These are phyloP conservation scores for Raffaelea deltoideospora DNA, from an alignment of 2,329 filamentous ascomycete genomes.

Conservation along the genomic window DNA sequence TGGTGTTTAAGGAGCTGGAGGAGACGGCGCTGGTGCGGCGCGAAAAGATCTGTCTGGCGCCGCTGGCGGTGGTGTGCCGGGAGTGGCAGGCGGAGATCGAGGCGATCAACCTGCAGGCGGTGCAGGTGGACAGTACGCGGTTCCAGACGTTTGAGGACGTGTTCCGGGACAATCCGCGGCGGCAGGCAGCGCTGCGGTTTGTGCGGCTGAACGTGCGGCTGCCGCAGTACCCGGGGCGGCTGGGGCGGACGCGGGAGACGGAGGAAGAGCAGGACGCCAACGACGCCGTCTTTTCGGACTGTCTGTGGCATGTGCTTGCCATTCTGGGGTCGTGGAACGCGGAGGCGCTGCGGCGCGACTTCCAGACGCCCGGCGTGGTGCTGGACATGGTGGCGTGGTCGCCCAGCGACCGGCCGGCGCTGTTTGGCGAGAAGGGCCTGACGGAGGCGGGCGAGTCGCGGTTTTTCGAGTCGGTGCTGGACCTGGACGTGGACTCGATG, in stretches of 20 bases:
- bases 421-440: conserved; percentile 4
- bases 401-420: conserved; percentile 6
- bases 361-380: conserved; percentile 7
- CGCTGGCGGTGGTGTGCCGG: conserved; percentile 12
- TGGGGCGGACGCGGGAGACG: conserved; percentile 9
- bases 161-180: conserved; percentile 10
- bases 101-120: conserved; percentile 11
- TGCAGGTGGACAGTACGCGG: conserved; percentile 10
- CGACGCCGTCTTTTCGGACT: conserved; percentile 12
- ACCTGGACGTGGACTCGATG: conserved; percentile 6
- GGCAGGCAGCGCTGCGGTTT: conserved; percentile 9
- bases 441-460: conserved; percentile 2
- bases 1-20: too few relatives aligned
- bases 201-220: conserved; percentile 12
- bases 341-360: conserved; percentile 1
- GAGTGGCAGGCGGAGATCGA: conserved; percentile 15
- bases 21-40: too few relatives aligned
- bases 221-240: conserved; percentile 9
- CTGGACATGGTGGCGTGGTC: conserved; percentile 13
- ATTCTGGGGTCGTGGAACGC: conserved; percentile 12
- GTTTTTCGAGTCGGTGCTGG: conserved; percentile 5
- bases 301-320: conserved; percentile 12
- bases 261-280: conserved; percentile 14
- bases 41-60: too few relatives aligned
- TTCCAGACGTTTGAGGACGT: conserved; percentile 10